Conservation (phyloP, 805 yeast genomes). For the Kurtzmaniella cleridarum region DNA sequence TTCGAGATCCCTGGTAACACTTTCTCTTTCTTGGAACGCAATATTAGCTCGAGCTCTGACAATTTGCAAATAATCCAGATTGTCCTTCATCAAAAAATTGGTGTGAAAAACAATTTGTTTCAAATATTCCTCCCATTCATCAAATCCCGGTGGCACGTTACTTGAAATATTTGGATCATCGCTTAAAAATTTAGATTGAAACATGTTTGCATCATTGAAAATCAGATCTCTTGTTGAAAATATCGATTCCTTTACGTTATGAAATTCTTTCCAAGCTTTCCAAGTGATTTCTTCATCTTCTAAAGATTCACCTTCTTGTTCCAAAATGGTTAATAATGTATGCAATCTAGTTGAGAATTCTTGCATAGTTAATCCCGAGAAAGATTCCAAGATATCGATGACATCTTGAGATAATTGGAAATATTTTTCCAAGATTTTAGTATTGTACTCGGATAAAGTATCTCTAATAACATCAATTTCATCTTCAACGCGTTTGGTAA, state of each 20-base stretch:
- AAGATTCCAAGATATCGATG: slow-evolving; percentile 67
- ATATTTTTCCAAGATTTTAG: slow-evolving; percentile 22
- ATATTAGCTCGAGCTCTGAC: slow-evolving; percentile 40
- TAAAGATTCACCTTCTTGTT: slow-evolving; percentile 8
- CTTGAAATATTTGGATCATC: background rate
- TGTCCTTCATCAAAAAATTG: slow-evolving; percentile 49
- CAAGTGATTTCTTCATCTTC: slow-evolving; percentile 24
- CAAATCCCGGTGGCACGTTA: slow-evolving; percentile 30
- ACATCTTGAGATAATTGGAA: slow-evolving; percentile 34
- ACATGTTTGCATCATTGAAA: slow-evolving; percentile 20
- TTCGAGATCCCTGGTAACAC: slow-evolving; percentile 10
- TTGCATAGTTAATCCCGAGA: slow-evolving; percentile 60
- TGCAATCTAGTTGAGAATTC: slow-evolving; percentile 62
- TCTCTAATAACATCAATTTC: slow-evolving; percentile 18
- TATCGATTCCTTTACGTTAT: slow-evolving; percentile 49
- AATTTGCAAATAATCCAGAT: slow-evolving; percentile 49
- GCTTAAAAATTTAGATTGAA: slow-evolving; percentile 8
- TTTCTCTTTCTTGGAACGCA: slow-evolving; percentile 37
- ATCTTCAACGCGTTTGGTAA: slow-evolving; percentile 19
- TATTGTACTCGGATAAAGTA: slow-evolving; percentile 21
- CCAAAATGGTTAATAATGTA: slow-evolving; percentile 17
- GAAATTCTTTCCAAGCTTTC: slow-evolving; percentile 58
- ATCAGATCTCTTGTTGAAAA: slow-evolving; percentile 52
- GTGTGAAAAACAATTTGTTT: slow-evolving; percentile 41
- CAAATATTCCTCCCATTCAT: slow-evolving; percentile 29